A percentile compares a stretch with the other conserved stretches of the same genome.
These are phyloP conservation scores for Mycosphaerelloides madeirae DNA, from an alignment of 2,329 filamentous ascomycete species.

Conservation along the genomic window DNA sequence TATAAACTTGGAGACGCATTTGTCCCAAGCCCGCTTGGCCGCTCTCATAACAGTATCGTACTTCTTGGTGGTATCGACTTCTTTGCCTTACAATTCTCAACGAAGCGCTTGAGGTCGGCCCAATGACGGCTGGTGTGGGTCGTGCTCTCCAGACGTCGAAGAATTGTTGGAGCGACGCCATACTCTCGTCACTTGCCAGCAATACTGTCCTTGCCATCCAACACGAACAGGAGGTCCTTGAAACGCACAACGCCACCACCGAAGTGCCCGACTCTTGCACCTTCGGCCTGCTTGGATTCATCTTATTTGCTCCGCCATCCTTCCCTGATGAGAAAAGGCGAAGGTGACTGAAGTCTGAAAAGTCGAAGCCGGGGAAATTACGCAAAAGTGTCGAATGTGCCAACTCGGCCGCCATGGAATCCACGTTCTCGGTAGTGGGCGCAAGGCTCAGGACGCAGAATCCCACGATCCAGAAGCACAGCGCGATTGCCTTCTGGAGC, in stretches of 20 bases:
- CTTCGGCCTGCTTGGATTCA: neutral
- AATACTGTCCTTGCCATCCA: constrained; percentile 5
- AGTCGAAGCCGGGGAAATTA: neutral
- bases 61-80: neutral
- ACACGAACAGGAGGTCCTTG: constrained; percentile 6
- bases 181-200: neutral
- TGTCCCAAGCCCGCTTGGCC: constrained; percentile 8
- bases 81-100: neutral
- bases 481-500: constrained; percentile 14
- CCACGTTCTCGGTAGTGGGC: constrained; percentile 16
- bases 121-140: neutral
- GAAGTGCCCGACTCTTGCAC: neutral
- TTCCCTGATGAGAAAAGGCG: constrained; percentile 12
- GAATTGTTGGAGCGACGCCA: constrained; percentile 4
- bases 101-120: neutral
- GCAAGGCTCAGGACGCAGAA: constrained; percentile 13
- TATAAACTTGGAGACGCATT: constrained; percentile 13
- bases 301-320: constrained; percentile 3
- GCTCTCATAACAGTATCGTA: no score
- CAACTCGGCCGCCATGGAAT: constrained; percentile 3
- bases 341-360: constrained; percentile 2
- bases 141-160: neutral
- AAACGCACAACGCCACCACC: constrained; percentile 1
- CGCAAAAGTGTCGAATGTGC: neutral
- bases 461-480: constrained; percentile 17